These are phyloP conservation scores for Cymodocea nodosa DNA, from an alignment of 116 monocot species.

Conservation along the genomic window DNA sequence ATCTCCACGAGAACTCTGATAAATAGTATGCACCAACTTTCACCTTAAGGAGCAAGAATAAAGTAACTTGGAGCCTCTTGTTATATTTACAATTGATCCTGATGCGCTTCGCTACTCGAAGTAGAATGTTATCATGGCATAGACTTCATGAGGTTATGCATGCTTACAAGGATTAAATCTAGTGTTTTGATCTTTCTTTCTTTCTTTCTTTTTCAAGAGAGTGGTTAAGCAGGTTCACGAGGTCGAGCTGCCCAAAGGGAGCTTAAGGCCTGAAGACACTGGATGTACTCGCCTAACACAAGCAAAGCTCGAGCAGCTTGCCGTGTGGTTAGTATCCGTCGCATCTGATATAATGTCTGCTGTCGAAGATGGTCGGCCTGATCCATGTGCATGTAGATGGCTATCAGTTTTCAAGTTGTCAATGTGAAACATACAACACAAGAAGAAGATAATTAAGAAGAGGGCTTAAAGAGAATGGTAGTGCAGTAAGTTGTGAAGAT, in stretches of 20 bases:
- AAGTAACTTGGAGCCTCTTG: no score
- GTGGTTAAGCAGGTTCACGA: slow-evolving; percentile 19
- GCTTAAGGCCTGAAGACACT: slow-evolving; percentile 39
- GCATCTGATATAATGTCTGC: slow-evolving; percentile 35
- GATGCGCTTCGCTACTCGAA: neutral
- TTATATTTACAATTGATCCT: neutral
- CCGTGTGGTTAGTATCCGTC: slow-evolving; percentile 25
- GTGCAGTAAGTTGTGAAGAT: no score
- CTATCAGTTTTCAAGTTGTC: no score
- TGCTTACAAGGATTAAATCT: neutral
- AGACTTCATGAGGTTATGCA: neutral
- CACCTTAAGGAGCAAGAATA: no score
- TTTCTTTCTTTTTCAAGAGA: no score
- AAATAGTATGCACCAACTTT: no score
- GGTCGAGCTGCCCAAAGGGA: slow-evolving; percentile 44
- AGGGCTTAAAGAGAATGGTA: no score
- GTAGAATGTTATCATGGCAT: neutral
- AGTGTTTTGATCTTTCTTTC: neutral
- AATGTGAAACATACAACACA: no score
- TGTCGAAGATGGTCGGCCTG: slow-evolving; percentile 50
- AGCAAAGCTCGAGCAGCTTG: slow-evolving; percentile 45
- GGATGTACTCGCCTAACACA: slow-evolving; percentile 39
- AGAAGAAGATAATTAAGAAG: no score
- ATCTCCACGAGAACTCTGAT: no score
- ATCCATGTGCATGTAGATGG: neutral